These are phyloP conservation scores for Stenogyne calaminthoides DNA, from an alignment of 305 asterid genomes.

Conservation along the genomic window DNA sequence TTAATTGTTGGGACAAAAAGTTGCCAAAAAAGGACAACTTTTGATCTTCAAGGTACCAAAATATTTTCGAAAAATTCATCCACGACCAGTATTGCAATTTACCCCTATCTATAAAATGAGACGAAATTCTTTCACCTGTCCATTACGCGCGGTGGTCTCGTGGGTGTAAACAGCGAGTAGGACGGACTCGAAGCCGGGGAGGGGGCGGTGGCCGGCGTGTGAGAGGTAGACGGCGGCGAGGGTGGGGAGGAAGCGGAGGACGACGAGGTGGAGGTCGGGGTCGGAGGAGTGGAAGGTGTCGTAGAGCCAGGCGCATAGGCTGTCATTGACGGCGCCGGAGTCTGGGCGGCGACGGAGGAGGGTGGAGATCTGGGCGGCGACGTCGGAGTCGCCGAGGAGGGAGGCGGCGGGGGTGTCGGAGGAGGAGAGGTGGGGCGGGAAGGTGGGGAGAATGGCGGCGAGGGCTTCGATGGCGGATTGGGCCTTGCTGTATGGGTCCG, in stretches of 20 bases:
- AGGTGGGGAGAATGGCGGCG: constrained; percentile 53
- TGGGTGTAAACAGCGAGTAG: constrained; percentile 75
- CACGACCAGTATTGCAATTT: too few relatives aligned
- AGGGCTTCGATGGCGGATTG: constrained; percentile 59
- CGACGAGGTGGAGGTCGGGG: constrained; percentile 78
- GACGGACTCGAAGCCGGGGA: constrained; percentile 87
- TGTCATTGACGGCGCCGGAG: constrained; percentile 76
- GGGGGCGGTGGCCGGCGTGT: constrained; percentile 66
- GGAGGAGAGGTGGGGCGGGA: constrained; percentile 53
- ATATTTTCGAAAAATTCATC: too few relatives aligned
- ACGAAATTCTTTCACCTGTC: constrained; percentile 30
- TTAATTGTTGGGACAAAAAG: too few relatives aligned
- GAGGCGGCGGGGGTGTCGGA: constrained; percentile 62
- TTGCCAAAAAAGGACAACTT: too few relatives aligned
- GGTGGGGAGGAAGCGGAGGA: constrained; percentile 75
- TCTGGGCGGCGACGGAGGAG: constrained; percentile 75
- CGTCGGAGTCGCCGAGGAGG: constrained; percentile 66
- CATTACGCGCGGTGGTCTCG: constrained; percentile 63
- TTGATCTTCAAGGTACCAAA: too few relatives aligned
- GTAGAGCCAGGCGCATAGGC: constrained; percentile 93
- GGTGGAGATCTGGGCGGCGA: constrained; percentile 50
- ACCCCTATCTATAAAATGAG: too few relatives aligned
- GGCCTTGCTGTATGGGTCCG: constrained; percentile 69
- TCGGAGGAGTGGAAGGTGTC: constrained; percentile 84
- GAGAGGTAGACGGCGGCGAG: constrained; percentile 80